Evolutionary conservation across 306 rosid species (phyloP).

Genomic region (Medicago ruthenica): DNA sequence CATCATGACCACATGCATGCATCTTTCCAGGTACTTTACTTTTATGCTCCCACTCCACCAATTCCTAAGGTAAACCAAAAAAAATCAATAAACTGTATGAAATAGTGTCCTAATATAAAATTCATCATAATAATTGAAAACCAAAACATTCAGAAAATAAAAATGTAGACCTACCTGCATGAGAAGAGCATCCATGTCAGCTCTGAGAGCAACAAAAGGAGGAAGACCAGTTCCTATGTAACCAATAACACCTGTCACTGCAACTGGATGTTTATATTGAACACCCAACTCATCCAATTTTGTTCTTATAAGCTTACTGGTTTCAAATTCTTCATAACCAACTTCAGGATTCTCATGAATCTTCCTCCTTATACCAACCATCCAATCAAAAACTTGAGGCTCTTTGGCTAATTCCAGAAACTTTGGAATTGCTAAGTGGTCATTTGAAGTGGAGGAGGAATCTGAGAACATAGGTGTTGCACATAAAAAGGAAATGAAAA

Average conservation of each 20-base stretch:
- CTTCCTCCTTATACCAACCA: constrained; percentile 69
- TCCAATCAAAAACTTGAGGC: constrained; percentile 63
- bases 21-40: constrained; percentile 90
- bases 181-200: constrained; percentile 92
- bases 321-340: constrained; percentile 78
- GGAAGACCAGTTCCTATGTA: constrained; percentile 68
- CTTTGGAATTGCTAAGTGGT: constrained; percentile 40
- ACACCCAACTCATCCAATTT: constrained; percentile 69
- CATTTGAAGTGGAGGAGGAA: constrained; percentile 49
- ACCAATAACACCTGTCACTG: constrained; percentile 76
- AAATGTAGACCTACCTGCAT: constrained; percentile 58
- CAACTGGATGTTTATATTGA: constrained; percentile 67
- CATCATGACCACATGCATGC: constrained; percentile 98
- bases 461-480: constrained; percentile 44
- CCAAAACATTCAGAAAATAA: neutral
- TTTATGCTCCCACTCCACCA: constrained; percentile 88
- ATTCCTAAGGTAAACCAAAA: constrained; percentile 55
- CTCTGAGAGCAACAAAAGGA: constrained; percentile 88
- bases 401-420: constrained; percentile 58
- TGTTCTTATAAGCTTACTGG: constrained; percentile 73
- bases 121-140: constrained; percentile 8
- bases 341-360: constrained; percentile 88
- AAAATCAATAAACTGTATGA: neutral
- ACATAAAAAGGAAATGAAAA: constrained; percentile 21
- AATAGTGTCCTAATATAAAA: constrained; percentile 3